Evolutionary conservation across 108 stramenopile genomes (phyloP), one percentile per base, ranked within the genome.

Genomic region (Skeletonema menzelii): DNA sequence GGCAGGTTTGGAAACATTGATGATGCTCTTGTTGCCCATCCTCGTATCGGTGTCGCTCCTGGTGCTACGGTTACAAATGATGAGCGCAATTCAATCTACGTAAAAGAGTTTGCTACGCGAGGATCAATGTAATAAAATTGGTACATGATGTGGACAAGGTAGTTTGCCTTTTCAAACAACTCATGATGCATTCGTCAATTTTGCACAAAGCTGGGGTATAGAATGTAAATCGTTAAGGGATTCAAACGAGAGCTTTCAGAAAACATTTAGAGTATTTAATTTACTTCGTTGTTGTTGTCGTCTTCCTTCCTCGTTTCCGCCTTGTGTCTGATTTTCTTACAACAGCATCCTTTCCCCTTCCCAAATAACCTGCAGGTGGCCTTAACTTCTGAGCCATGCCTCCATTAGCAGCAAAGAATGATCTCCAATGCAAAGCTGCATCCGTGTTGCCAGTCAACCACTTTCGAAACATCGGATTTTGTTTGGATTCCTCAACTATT

Each of bases 1-100:
- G 75, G 47, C 56, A 87, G 97, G 58, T 99, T 97, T 83, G 97
- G 97, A 20, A 94, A 98, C 77, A 97, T 98, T 74, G 97, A 97
- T 65, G 80, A 87, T 65, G 98, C 98, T 10, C 87, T 99, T 24
- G 97, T 96, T 27, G 98, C 99, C 7, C 99, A 99, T 79, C 99
- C 99, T 32, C 85, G 97, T 32, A 93, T 96, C 56, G 78, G 78
- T 31, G 71, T 79, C 20, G 78, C 78, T 31, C 77, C 77, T 47
- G 77, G 77, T 10, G 13, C 77, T n/a, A 59, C 56, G 27, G 64
- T 78, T n/a, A 71, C 69, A 6, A 71, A 71, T 65, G 38, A 59
- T 19, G 59, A 55, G 46, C 35, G 55, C 28, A 15, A 5, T 17
- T 46, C 44, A 46, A n/a, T 46, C 44, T 46, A 46, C 17, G 44